Percentiles rank a stretch among this genome's conserved stretches.
Conservation (phyloP, 2,329 filamentous ascomycete genomes). For the Pseudogymnoascus sp. region DNA sequence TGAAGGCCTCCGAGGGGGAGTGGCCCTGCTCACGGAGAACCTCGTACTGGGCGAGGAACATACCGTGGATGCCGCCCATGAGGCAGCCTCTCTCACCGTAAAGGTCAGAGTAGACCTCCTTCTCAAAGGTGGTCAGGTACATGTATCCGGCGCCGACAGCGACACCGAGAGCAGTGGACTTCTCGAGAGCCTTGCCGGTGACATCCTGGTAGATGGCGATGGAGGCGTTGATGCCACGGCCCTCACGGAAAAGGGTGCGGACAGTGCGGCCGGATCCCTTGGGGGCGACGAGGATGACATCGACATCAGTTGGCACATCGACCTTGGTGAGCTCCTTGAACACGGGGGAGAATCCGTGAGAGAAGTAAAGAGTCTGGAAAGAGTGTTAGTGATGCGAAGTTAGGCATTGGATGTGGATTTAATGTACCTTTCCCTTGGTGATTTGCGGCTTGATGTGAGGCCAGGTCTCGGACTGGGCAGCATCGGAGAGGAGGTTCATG, state of each 20-base stretch:
- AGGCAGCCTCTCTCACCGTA: conserved; percentile 99
- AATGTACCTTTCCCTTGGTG: conserved; percentile 88
- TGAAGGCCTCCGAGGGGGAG: conserved; percentile 97
- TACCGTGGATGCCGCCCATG: conserved; percentile 99
- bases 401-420: not conserved
- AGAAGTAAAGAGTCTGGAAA: conserved; percentile 96
- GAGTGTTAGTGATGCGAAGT: conserved; percentile 14
- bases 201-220: conserved; percentile 98
- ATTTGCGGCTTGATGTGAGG: conserved; percentile 95
- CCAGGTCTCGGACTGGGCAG: conserved; percentile 98
- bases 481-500: conserved; percentile 99
- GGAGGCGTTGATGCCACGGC: conserved; percentile 99
- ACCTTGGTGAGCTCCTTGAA: conserved; percentile 99
- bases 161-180: conserved; percentile 92
- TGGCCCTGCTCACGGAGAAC: conserved; percentile 98
- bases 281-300: conserved; percentile 98
- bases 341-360: conserved; percentile 98
- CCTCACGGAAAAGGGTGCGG: conserved; percentile 97
- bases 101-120: conserved; percentile 99
- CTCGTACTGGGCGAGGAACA: conserved; percentile 99
- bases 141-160: conserved; percentile 97
- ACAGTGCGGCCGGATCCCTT: conserved; percentile 99
- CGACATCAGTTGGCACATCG: conserved; percentile 88
- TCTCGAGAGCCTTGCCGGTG: conserved; percentile 96
- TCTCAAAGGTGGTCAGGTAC: conserved; percentile 99